phyloP scores from a whole-genome alignment of 352 stramenopile genomes.

The Phytophthora pisi region DNA sequence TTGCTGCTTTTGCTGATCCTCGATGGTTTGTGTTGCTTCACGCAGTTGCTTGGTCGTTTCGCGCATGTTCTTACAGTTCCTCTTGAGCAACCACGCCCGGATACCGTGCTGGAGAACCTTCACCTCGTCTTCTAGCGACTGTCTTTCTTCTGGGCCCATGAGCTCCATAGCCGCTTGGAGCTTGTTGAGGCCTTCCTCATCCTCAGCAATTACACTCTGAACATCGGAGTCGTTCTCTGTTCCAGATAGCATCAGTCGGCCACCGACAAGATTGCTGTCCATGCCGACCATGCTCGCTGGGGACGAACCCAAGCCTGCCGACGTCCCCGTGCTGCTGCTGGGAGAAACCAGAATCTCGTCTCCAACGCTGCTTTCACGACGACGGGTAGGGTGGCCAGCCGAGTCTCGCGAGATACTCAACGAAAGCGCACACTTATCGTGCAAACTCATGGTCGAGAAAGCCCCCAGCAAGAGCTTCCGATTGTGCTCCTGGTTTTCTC shows the following conservation, averaged over 20 bases:
- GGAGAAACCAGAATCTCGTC: conserved; percentile 46
- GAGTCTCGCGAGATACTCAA: conserved; percentile 79
- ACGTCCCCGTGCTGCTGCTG: conserved; percentile 34
- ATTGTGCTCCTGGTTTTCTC: conserved; percentile 84
- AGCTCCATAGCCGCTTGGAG: conserved; percentile 85
- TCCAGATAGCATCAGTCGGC: conserved; percentile 38
- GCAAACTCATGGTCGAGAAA: conserved; percentile 90
- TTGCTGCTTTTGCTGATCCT: conserved; percentile 61
- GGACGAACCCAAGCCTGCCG: conserved; percentile 30
- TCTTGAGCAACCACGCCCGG: conserved; percentile 84
- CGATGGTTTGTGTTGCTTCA: conserved; percentile 71
- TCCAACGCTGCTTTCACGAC: conserved; percentile 61
- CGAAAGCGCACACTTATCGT: conserved; percentile 87
- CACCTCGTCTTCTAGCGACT: conserved; percentile 88
- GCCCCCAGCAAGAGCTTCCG: conserved; percentile 81
- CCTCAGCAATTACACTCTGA: conserved; percentile 84
- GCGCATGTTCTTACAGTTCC: conserved; percentile 89
- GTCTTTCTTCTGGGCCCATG: conserved; percentile 84
- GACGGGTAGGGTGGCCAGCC: conserved; percentile 33
- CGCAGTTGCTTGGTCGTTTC: conserved; percentile 86
- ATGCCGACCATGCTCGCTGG: conserved; percentile 36
- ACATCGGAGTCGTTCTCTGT: conserved; percentile 72
- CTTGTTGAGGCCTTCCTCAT: conserved; percentile 76
- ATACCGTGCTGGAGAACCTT: conserved; percentile 89
- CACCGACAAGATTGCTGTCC: conserved; percentile 30